Evolutionary conservation across 169 alveolate genomes (phyloP).

Genomic region (Eimeria acervulina): DNA sequence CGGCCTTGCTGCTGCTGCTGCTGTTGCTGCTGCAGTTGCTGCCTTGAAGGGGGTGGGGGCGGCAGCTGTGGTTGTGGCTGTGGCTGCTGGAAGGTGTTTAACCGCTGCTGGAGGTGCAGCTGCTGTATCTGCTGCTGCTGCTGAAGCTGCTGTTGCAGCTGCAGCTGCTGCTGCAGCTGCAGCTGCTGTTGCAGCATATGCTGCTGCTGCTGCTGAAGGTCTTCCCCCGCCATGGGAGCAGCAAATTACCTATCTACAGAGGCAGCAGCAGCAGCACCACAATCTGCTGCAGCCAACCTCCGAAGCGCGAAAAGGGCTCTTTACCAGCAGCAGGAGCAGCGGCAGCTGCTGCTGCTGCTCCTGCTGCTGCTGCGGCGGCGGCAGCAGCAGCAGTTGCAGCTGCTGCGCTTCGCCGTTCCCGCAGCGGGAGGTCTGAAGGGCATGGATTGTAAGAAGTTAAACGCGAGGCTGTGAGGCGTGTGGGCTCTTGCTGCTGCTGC

Average conservation of each 20-base stretch:
- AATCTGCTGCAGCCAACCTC: not conserved
- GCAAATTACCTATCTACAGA: not conserved
- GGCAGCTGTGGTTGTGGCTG: not conserved
- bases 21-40: slow-evolving; percentile 29
- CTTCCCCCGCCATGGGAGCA: not conserved
- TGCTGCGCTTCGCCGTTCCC: not conserved
- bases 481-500: slow-evolving; percentile 29
- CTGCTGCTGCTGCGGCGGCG: too few relatives aligned
- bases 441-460: not conserved
- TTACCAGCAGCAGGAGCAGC: slow-evolving; percentile 36
- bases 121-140: not conserved
- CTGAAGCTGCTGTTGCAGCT: not conserved
- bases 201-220: slow-evolving; percentile 37
- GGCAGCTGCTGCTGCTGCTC: not conserved
- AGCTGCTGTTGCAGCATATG: slow-evolving; percentile 13
- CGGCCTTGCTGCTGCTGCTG: slow-evolving; percentile 23
- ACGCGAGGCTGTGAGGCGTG: not conserved
- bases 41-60: not conserved
- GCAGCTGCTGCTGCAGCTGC: not conserved
- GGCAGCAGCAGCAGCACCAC: slow-evolving; percentile 29
- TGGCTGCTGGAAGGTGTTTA: not conserved
- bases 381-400: slow-evolving; percentile 48
- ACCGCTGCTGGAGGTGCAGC: slow-evolving; percentile 29
- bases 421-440: not conserved
- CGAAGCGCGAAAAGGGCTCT: not conserved